Evolutionary conservation across 2,329 filamentous ascomycete genomes (phyloP).

Genomic region (Fusarium subglutinans): DNA sequence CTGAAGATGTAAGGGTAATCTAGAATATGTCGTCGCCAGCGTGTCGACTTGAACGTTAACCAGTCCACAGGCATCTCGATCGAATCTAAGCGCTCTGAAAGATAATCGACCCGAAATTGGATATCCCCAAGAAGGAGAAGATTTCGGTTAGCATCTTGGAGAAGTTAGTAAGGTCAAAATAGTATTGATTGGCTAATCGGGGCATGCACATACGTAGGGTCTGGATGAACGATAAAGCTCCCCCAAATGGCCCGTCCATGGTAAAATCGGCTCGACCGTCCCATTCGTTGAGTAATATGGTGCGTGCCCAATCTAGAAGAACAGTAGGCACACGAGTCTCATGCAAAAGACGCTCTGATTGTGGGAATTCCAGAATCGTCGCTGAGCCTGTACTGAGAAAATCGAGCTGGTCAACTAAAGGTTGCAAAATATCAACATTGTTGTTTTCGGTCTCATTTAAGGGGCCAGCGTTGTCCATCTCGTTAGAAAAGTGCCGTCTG

Average conservation of each 20-base stretch:
- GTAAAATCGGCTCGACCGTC: conserved; percentile 76
- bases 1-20: conserved; percentile 85
- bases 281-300: conserved; percentile 82
- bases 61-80: conserved; percentile 79
- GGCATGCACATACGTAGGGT: conserved; percentile 70
- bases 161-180: conserved; percentile 11
- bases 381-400: conserved; percentile 57
- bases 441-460: conserved; percentile 42
- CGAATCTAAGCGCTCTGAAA: conserved; percentile 79
- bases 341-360: conserved; percentile 62
- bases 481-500: conserved; percentile 60
- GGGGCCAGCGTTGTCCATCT: conserved; percentile 50
- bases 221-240: conserved; percentile 77
- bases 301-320: conserved; percentile 76
- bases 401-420: conserved; percentile 63
- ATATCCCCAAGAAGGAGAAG: conserved; percentile 71
- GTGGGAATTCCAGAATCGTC: conserved; percentile 59
- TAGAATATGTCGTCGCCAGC: conserved; percentile 76
- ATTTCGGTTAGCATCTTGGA: conserved; percentile 68
- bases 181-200: background rate
- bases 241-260: conserved; percentile 76
- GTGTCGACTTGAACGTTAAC: conserved; percentile 69
- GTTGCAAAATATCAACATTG: conserved; percentile 57
- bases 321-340: conserved; percentile 66
- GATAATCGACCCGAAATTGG: conserved; percentile 78